Conservation (phyloP, 805 yeast genomes). For the Starmerella floris region DNA sequence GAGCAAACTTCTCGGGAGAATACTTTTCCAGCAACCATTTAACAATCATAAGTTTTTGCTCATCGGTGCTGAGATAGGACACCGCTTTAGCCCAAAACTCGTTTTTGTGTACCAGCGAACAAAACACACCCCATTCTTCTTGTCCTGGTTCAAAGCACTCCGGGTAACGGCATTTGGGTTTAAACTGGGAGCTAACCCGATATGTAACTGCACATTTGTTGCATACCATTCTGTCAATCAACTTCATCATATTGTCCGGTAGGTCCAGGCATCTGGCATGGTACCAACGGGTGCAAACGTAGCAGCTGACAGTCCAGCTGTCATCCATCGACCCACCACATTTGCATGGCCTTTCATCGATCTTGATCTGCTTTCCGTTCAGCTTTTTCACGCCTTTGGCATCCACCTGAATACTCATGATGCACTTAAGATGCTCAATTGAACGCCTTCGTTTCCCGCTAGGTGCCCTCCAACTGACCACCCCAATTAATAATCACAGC, state of each 20-base stretch:
- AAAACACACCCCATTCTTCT: not conserved
- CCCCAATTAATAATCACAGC: too few relatives aligned
- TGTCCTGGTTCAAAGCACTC: conserved; percentile 1
- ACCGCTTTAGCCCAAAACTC: conserved; percentile 6
- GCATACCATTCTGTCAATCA: conserved; percentile 4
- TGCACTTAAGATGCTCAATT: too few relatives aligned
- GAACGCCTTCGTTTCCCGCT: too few relatives aligned
- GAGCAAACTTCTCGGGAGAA: not conserved
- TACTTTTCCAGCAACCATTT: not conserved
- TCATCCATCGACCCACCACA: conserved; percentile 1
- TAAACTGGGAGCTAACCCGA: not conserved
- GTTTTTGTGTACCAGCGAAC: conserved; percentile 6
- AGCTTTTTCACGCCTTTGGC: too few relatives aligned
- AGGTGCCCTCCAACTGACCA: too few relatives aligned
- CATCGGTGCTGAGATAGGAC: not conserved
- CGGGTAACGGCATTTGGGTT: conserved; percentile 5
- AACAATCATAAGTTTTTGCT: not conserved
- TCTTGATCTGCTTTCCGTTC: not conserved
- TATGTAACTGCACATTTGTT: not conserved
- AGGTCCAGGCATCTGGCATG: conserved; percentile 9
- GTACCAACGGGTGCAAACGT: conserved; percentile 9
- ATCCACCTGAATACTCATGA: too few relatives aligned
- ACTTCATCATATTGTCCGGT: not conserved
- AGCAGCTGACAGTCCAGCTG: conserved; percentile 7
- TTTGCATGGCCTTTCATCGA: not conserved